phyloP scores from a whole-genome alignment of 805 yeast genomes.

The Spathaspora girioi region DNA sequence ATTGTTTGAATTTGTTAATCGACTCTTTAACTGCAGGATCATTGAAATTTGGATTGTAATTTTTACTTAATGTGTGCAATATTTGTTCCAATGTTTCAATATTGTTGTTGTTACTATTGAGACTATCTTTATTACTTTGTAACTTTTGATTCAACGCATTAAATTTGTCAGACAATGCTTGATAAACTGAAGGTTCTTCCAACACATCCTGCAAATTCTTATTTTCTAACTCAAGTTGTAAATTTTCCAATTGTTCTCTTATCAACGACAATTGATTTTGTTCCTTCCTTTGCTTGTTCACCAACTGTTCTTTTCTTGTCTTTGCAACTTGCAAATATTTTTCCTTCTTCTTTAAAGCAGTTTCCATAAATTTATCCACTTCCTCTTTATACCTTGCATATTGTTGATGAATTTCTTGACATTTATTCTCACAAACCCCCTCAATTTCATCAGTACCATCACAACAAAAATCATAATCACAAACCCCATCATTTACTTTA shows the following conservation, averaged over 20 bases:
- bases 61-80: constrained; percentile 44
- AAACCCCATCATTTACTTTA: constrained; percentile 82
- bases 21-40: constrained; percentile 82
- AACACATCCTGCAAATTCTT: background rate
- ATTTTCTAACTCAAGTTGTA: background rate
- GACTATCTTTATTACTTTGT: constrained; percentile 7
- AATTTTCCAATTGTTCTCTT: constrained; percentile 2
- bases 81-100: constrained; percentile 41
- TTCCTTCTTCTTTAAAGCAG: constrained; percentile 25
- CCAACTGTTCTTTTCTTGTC: constrained; percentile 12
- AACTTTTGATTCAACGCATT: constrained; percentile 8
- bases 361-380: constrained; percentile 13
- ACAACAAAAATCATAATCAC: constrained; percentile 87
- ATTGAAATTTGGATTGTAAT: constrained; percentile 81
- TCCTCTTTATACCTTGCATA: constrained; percentile 17
- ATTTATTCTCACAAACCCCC: constrained; percentile 51
- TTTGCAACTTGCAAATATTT: constrained; percentile 21
- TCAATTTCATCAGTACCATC: constrained; percentile 87
- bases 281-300: constrained; percentile 6
- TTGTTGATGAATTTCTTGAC: constrained; percentile 46
- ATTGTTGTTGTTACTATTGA: constrained; percentile 12
- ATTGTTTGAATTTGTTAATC: constrained; percentile 51
- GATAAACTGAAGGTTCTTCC: constrained; percentile 13
- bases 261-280: background rate
- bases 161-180: constrained; percentile 14